These are phyloP conservation scores for Solanum chmielewskii DNA, from an alignment of 257 asterid species.

Conservation along the genomic window DNA sequence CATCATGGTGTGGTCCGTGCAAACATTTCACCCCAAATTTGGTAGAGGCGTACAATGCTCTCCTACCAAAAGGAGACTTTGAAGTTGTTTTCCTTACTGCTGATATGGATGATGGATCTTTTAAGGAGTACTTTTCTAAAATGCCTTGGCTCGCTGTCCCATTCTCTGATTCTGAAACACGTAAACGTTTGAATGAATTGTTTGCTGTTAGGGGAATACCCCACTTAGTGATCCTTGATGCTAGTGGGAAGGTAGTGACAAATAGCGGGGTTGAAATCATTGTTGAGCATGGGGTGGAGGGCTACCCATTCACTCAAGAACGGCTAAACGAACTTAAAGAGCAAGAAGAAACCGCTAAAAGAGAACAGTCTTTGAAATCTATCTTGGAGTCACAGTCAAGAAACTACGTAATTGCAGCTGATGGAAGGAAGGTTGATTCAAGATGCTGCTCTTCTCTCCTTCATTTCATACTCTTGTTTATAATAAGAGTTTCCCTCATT, in stretches of 20 bases:
- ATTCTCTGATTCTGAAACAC: conserved; percentile 56
- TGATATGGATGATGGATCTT: conserved; percentile 54
- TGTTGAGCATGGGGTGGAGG: conserved; percentile 53
- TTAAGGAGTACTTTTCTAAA: conserved; percentile 48
- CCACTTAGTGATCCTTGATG: conserved; percentile 54
- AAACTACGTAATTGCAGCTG: conserved; percentile 51
- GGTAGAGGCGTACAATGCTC: conserved; percentile 54
- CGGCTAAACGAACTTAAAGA: conserved; percentile 32
- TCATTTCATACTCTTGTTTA: not conserved
- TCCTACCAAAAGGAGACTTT: conserved; percentile 34
- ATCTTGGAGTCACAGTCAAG: conserved; percentile 40
- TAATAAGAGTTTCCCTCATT: not conserved
- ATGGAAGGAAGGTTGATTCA: conserved; percentile 53
- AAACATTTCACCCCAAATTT: conserved; percentile 57
- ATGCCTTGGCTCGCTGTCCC: conserved; percentile 98
- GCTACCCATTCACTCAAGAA: conserved; percentile 58
- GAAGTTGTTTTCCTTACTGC: conserved; percentile 65
- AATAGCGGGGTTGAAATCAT: conserved; percentile 39
- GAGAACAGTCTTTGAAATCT: conserved; percentile 57
- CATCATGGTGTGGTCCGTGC: conserved; percentile 97
- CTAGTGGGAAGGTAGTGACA: conserved; percentile 42
- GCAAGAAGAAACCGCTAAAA: conserved; percentile 52
- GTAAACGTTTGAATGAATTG: conserved; percentile 27
- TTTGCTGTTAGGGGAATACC: conserved; percentile 69
- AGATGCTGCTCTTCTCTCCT: not conserved